phyloP scores from a whole-genome alignment of 257 asterid genomes.

The Penstemon eatonii region DNA sequence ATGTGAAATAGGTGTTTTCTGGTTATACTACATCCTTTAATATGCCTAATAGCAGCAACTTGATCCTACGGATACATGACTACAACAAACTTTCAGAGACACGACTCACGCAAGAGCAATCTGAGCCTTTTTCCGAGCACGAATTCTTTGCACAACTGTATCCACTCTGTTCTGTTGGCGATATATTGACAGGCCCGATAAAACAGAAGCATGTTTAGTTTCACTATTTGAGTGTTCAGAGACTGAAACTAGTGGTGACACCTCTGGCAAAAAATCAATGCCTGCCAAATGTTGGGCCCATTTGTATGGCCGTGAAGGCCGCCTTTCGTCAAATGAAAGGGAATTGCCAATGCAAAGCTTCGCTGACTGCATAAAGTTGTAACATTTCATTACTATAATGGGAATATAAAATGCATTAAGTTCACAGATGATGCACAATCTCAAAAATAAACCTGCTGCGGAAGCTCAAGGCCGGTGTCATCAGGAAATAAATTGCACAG shows the following conservation, averaged over 20 bases:
- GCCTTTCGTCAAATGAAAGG: slow-evolving; percentile 61
- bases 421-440: slow-evolving; percentile 22
- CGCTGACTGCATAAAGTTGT: slow-evolving; percentile 67
- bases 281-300: slow-evolving; percentile 99
- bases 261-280: slow-evolving; percentile 91
- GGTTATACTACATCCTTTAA: slow-evolving; percentile 28
- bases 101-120: slow-evolving; percentile 94
- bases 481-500: slow-evolving; percentile 95
- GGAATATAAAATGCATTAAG: slow-evolving; percentile 30
- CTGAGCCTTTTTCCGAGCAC: slow-evolving; percentile 83
- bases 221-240: slow-evolving; percentile 52
- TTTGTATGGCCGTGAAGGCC: slow-evolving; percentile 85
- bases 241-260: slow-evolving; percentile 65
- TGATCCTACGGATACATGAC: slow-evolving; percentile 34
- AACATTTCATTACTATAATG: slow-evolving; percentile 19
- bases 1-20: slow-evolving; percentile 22
- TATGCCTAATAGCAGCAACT: slow-evolving; percentile 23
- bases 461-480: slow-evolving; percentile 94
- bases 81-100: slow-evolving; percentile 48
- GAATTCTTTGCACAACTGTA: slow-evolving; percentile 88
- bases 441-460: slow-evolving; percentile 73
- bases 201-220: slow-evolving; percentile 49
- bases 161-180: slow-evolving; percentile 92
- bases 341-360: slow-evolving; percentile 68
- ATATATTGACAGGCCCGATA: slow-evolving; percentile 70